Conservation (phyloP, 2,329 filamentous ascomycete genomes). For the Cryphonectria nitschkei region DNA sequence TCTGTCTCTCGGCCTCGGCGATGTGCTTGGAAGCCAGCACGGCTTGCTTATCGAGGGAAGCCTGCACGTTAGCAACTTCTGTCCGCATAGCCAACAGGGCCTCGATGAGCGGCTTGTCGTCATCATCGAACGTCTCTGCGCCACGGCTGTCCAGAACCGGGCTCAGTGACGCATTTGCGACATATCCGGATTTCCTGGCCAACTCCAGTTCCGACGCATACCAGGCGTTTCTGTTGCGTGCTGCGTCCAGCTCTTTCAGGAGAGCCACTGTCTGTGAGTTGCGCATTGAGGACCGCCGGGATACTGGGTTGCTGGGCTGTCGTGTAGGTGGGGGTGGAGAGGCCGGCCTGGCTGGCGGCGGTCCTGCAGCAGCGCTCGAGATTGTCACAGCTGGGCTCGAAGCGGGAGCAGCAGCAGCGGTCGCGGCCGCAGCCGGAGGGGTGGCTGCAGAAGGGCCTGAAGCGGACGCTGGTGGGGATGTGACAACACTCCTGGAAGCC, state of each 20-base stretch:
- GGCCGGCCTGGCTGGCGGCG: conserved; percentile 45
- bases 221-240: conserved; percentile 91
- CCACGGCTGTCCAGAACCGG: conserved; percentile 76
- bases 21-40: conserved; percentile 84
- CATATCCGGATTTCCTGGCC: conserved; percentile 87
- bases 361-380: conserved; percentile 39
- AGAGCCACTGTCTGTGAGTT: conserved; percentile 73
- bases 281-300: conserved; percentile 62
- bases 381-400: conserved; percentile 15
- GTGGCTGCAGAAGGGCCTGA: background rate
- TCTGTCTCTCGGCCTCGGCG: conserved; percentile 90
- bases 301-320: conserved; percentile 61
- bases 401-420: conserved; percentile 7
- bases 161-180: conserved; percentile 69
- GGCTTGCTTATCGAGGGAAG: conserved; percentile 86
- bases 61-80: conserved; percentile 88
- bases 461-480: conserved; percentile 20
- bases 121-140: conserved; percentile 82
- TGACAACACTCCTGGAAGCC: conserved; percentile 45
- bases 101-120: conserved; percentile 90
- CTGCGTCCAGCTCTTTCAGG: conserved; percentile 82
- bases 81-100: conserved; percentile 89
- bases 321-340: conserved; percentile 64
- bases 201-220: conserved; percentile 93
- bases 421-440: conserved; percentile 1